Evolutionary conservation across 257 asterid genomes (phyloP).

Genomic region (Linaria vulgaris): DNA sequence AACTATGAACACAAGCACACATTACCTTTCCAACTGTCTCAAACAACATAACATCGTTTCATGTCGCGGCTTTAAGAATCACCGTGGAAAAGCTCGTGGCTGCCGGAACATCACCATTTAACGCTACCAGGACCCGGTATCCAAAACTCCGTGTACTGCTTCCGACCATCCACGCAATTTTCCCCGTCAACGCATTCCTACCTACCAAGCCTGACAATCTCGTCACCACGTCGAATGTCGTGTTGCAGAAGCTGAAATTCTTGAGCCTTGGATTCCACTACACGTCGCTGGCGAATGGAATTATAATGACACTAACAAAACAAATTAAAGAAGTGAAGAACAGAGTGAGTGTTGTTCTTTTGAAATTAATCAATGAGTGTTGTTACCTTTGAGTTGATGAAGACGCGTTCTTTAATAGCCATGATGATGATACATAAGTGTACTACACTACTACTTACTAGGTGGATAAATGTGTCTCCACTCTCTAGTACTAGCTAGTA

Average conservation of each 20-base stretch:
- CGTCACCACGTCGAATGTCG: constrained; percentile 37
- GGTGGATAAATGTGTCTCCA: too few relatives aligned
- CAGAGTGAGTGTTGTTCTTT: too few relatives aligned
- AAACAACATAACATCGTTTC: constrained; percentile 50
- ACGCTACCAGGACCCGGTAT: constrained; percentile 63
- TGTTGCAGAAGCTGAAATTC: constrained; percentile 57
- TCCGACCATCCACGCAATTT: constrained; percentile 77
- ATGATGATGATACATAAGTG: too few relatives aligned
- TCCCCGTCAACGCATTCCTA: constrained; percentile 59
- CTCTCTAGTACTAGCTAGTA: too few relatives aligned
- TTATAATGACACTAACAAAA: too few relatives aligned
- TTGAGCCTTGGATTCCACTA: constrained; percentile 44
- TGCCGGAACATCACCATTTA: constrained; percentile 50
- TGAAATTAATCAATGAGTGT: too few relatives aligned
- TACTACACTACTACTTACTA: too few relatives aligned
- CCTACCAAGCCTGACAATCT: constrained; percentile 54
- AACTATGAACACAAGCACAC: too few relatives aligned
- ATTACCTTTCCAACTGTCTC: constrained; percentile 61
- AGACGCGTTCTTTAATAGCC: too few relatives aligned
- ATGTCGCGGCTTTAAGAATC: constrained; percentile 66
- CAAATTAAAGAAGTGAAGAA: too few relatives aligned
- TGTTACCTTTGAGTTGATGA: too few relatives aligned
- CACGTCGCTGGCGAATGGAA: constrained; percentile 71
- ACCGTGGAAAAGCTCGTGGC: constrained; percentile 87
- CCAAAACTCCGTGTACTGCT: constrained; percentile 71